These are phyloP conservation scores for Neurospora sublineolata DNA, from an alignment of 495 filamentous ascomycete genomes.

Conservation along the genomic window DNA sequence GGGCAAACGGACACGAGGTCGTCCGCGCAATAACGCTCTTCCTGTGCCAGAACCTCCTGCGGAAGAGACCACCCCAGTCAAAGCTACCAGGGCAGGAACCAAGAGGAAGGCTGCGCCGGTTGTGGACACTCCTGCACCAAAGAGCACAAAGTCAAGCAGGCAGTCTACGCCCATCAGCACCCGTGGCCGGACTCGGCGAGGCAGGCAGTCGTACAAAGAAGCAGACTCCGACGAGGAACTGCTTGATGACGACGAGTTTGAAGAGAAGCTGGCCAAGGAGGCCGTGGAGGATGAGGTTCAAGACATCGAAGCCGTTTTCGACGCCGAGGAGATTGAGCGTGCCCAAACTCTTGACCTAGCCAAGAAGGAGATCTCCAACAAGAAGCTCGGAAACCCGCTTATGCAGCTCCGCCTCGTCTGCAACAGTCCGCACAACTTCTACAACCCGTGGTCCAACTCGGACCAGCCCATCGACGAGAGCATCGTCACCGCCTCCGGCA, in stretches of 20 bases:
- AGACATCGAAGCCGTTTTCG: conserved; percentile 26
- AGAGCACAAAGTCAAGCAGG: conserved; percentile 62
- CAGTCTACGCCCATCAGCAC: conserved; percentile 55
- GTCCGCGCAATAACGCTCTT: conserved; percentile 7
- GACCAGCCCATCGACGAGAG: conserved; percentile 56
- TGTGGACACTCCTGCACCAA: conserved; percentile 24
- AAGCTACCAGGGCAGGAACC: conserved; percentile 16
- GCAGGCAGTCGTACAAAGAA: conserved; percentile 34
- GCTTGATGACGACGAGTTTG: conserved; percentile 64
- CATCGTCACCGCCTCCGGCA: conserved; percentile 76
- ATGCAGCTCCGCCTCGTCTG: conserved; percentile 89
- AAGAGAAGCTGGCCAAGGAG: conserved; percentile 54
- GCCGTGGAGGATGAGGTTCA: conserved; percentile 41
- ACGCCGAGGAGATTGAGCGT: conserved; percentile 52
- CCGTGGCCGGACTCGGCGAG: conserved; percentile 29
- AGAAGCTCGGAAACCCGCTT: conserved; percentile 90
- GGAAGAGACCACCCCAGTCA: conserved; percentile 1
- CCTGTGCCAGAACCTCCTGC: background rate
- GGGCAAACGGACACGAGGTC: conserved; percentile 25
- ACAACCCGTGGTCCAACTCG: conserved; percentile 66
- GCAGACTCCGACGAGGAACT: conserved; percentile 56
- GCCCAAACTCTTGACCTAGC: conserved; percentile 67
- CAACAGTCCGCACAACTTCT: conserved; percentile 93
- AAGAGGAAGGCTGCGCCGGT: conserved; percentile 30
- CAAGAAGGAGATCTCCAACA: conserved; percentile 69